phyloP scores from a whole-genome alignment of 495 filamentous ascomycete species.

The Talaromyces wortmannii region DNA sequence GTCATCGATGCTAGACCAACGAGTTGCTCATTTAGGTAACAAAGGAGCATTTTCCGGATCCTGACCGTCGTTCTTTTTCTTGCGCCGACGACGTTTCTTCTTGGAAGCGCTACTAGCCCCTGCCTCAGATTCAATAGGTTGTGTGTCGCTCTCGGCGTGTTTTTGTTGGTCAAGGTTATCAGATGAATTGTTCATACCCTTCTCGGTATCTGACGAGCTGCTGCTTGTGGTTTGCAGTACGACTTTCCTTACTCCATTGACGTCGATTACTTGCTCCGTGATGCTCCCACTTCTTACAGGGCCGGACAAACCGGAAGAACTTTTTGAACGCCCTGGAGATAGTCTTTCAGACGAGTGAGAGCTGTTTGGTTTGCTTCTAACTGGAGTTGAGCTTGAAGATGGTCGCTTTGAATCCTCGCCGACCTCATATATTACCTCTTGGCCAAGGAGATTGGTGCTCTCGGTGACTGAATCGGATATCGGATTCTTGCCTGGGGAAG shows the following conservation, averaged over 20 bases:
- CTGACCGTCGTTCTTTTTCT: slow-evolving; percentile 1
- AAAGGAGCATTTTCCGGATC: slow-evolving; percentile 1
- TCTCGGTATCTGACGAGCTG: slow-evolving; percentile 34
- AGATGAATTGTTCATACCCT: neutral
- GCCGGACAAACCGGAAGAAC: slow-evolving; percentile 24
- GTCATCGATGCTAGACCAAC: too few species aligned
- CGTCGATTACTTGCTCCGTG: slow-evolving; percentile 78
- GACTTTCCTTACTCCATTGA: slow-evolving; percentile 77
- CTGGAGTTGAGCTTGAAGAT: neutral
- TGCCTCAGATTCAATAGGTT: neutral
- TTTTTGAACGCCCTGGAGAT: slow-evolving; percentile 12
- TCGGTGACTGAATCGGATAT: slow-evolving; percentile 3
- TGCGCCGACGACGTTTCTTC: slow-evolving; percentile 5
- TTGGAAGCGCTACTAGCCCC: neutral
- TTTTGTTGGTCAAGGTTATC: neutral
- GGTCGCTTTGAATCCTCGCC: neutral
- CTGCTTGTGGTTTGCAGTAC: slow-evolving; percentile 68
- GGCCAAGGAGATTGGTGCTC: neutral
- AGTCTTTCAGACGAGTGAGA: neutral
- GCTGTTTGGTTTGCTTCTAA: slow-evolving; percentile 1
- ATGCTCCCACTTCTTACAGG: slow-evolving; percentile 78
- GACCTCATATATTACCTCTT: neutral
- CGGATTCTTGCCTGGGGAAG: slow-evolving; percentile 17
- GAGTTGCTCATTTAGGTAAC: neutral
- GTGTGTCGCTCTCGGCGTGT: neutral